Base-by-base conservation (phyloP, 202 grass and related monocot genomes). In the Tripidium arundinaceum region DNA sequence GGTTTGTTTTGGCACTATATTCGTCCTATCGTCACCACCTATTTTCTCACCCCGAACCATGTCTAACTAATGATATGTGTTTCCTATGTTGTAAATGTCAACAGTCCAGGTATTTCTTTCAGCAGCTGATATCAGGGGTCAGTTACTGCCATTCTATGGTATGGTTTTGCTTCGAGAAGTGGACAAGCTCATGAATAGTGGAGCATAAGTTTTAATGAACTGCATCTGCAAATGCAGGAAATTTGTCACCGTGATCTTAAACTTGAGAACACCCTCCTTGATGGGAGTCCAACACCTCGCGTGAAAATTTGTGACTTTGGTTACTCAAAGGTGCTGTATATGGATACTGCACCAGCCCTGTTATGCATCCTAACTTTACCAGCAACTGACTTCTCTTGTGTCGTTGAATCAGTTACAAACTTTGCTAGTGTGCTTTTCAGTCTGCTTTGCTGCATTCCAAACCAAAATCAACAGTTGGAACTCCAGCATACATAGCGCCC, bases 241-340 rank as follows among this genome's bases (percentile, higher is more conserved):
- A 94, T 97, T 76, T 97, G 94, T 69, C 94, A 97, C 70, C 94
- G 94, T 43, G 94, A 97, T 90, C 94, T 97, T 83, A 97, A 97
- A 80, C 91, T 97, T 68, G 94, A 97, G 83, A 97, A 97, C 43
- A 97, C 94, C 16, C 91, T 97, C 68, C 79, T 97, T 43, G 94
- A 97, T 86, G 94, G 94, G 27, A 94, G 86, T 72, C 91, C 91
- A 46, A 90, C 86, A 81, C 94, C 94, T 38, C 83, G 87, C 1
- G 78, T 97, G 41, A 94, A 97, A 84, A 97, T 97, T 77, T 97
- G 91, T 24, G 94, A 97, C 70, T 97, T 97, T 67, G 94, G 94
- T 79, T 97, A 97, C 87, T 97, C 91, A 57, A 97, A 97, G 91
- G 94, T 97, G 42, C 7, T 38, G 22, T 67, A 18, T 36, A 7